A percentile compares a stretch with the other conserved stretches of the same genome.
These are phyloP conservation scores for Penicillium sp. DNA, from an alignment of 2,329 filamentous ascomycete species.

Conservation along the genomic window DNA sequence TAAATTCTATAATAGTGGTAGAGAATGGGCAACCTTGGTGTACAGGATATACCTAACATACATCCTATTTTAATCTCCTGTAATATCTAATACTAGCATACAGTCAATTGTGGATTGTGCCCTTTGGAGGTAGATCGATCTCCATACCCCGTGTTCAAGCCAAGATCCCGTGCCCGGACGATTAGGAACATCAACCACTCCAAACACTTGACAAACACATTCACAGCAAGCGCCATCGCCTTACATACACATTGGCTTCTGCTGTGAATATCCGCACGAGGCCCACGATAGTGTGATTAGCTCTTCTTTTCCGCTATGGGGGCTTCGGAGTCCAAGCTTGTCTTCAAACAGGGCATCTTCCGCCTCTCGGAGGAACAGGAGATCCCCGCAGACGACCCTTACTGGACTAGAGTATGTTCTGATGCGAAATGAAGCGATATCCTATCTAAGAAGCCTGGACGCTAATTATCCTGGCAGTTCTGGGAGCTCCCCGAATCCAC, in stretches of 20 bases:
- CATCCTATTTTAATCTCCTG: too few relatives aligned
- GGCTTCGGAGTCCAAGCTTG: slow-evolving; percentile 96
- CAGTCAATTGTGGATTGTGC: neutral
- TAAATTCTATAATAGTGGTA: neutral
- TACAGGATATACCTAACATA: neutral
- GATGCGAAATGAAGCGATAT: neutral
- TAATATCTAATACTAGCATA: neutral
- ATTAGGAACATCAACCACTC: slow-evolving; percentile 17
- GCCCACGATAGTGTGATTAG: slow-evolving; percentile 25
- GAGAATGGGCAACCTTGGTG: neutral
- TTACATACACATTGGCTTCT: neutral
- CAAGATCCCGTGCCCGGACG: slow-evolving; percentile 18
- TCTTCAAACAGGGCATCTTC: slow-evolving; percentile 98
- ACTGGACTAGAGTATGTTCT: slow-evolving; percentile 80
- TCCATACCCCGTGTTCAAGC: slow-evolving; percentile 12
- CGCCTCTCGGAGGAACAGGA: slow-evolving; percentile 86
- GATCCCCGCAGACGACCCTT: slow-evolving; percentile 83
- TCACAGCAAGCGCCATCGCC: neutral
- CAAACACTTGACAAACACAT: slow-evolving; percentile 6
- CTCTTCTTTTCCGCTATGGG: slow-evolving; percentile 64
- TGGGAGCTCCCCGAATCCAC: slow-evolving; percentile 95
- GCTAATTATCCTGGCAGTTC: slow-evolving; percentile 60
- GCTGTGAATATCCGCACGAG: slow-evolving; percentile 25
- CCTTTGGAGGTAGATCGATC: neutral
- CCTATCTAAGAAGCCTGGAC: neutral